These are phyloP conservation scores for Ustilago cynodontis DNA, from an alignment of 1,284 basidiomycete genomes.

Conservation along the genomic window DNA sequence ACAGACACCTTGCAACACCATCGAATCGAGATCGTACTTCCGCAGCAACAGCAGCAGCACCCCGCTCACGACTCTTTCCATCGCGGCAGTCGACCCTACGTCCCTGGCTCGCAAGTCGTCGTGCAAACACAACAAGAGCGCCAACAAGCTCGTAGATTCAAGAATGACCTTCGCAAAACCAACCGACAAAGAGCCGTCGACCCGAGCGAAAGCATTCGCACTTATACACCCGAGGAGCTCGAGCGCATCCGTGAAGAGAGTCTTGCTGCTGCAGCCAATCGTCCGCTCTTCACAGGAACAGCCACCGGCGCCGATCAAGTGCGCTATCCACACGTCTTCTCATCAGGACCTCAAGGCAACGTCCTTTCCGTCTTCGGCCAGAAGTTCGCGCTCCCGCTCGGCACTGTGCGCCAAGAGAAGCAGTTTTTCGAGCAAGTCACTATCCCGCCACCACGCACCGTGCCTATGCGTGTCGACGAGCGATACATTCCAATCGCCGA, in stretches of 20 bases:
- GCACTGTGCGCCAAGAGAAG: constrained; percentile 79
- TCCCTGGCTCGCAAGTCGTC: constrained; percentile 66
- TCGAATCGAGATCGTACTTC: constrained; percentile 16
- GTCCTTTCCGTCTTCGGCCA: constrained; percentile 80
- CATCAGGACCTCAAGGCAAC: constrained; percentile 78
- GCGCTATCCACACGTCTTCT: constrained; percentile 88
- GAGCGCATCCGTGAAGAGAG: constrained; percentile 78
- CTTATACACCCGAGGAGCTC: constrained; percentile 75
- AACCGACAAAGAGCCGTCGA: constrained; percentile 20
- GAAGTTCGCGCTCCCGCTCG: constrained; percentile 85
- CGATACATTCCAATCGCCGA: constrained; percentile 80
- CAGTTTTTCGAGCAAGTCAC: constrained; percentile 79
- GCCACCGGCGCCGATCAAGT: constrained; percentile 75
- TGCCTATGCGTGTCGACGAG: constrained; percentile 82
- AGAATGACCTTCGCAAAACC: constrained; percentile 42
- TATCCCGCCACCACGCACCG: constrained; percentile 84
- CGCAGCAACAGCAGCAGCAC: constrained; percentile 46
- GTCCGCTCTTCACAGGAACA: constrained; percentile 77
- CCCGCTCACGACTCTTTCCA: constrained; percentile 25
- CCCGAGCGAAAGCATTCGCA: constrained; percentile 49
- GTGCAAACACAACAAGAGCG: constrained; percentile 67
- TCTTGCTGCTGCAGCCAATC: constrained; percentile 77
- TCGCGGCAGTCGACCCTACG: constrained; percentile 56
- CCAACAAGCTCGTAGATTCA: constrained; percentile 64
- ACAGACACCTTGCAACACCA: constrained; percentile 21